Conservation (phyloP, 75 land plant genomes). For the Picea glauca region DNA sequence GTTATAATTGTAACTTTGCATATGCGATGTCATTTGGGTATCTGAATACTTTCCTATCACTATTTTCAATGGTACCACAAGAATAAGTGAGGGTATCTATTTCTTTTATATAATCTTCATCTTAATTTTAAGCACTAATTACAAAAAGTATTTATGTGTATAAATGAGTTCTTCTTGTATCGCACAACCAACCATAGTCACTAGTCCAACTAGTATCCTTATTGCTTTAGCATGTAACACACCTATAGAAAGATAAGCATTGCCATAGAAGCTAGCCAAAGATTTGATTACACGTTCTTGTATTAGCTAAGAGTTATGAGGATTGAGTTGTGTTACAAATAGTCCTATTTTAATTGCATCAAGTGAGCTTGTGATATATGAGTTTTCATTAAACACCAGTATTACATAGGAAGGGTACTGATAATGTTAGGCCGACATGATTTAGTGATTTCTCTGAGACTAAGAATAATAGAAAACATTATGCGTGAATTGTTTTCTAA, state of each 20-base stretch:
- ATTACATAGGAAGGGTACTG: slow-evolving; percentile 66
- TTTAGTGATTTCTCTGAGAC: slow-evolving; percentile 62
- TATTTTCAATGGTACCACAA: neutral
- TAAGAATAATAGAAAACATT: slow-evolving; percentile 53
- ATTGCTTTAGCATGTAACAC: slow-evolving; percentile 77
- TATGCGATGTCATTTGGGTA: too few relatives aligned
- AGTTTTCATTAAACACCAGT: slow-evolving; percentile 3
- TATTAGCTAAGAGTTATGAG: slow-evolving; percentile 41
- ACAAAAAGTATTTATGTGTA: too few relatives aligned
- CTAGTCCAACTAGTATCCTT: slow-evolving; percentile 73
- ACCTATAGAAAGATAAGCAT: slow-evolving; percentile 36
- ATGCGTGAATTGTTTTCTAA: slow-evolving; percentile 83
- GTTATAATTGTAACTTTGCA: too few relatives aligned
- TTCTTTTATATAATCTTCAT: too few relatives aligned
- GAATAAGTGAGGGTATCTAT: too few relatives aligned
- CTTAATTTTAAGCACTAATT: too few relatives aligned
- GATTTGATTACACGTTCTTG: slow-evolving; percentile 39
- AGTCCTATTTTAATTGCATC: slow-evolving; percentile 53
- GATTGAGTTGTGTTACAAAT: slow-evolving; percentile 56
- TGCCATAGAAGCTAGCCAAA: slow-evolving; percentile 49
- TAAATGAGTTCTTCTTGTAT: slow-evolving; percentile 69
- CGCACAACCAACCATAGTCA: slow-evolving; percentile 23
- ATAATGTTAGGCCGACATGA: slow-evolving; percentile 42
- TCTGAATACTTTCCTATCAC: too few relatives aligned
- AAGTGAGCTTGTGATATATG: slow-evolving; percentile 28